Evolutionary conservation across 495 filamentous ascomycete species (phyloP).

Genomic region (Cercophora scortea): DNA sequence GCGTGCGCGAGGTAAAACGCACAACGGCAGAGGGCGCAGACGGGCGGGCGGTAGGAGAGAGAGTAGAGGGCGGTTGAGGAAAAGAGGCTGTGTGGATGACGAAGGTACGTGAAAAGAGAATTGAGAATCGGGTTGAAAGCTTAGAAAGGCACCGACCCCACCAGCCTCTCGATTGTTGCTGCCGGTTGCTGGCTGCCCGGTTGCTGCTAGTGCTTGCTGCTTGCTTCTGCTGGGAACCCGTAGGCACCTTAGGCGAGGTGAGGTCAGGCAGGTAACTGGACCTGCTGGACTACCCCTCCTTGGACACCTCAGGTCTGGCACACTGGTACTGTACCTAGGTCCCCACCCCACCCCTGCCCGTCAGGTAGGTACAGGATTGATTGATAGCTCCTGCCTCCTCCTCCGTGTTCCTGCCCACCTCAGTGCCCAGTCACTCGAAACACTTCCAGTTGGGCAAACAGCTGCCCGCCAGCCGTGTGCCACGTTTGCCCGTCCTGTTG

Average conservation of each 20-base stretch:
- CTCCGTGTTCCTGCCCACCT: too few species aligned
- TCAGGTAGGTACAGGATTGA: too few species aligned
- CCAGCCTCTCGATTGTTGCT: constrained; percentile 32
- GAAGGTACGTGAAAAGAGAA: constrained; percentile 23
- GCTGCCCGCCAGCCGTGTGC: too few species aligned
- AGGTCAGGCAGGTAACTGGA: neutral
- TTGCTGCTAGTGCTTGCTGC: neutral
- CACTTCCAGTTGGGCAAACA: too few species aligned
- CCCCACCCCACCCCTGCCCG: too few species aligned
- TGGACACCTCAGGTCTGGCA: too few species aligned
- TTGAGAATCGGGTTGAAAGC: constrained; percentile 30
- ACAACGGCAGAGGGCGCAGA: neutral
- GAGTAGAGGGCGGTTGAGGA: neutral
- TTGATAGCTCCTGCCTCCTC: too few species aligned
- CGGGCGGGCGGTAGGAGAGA: neutral
- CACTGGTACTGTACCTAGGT: too few species aligned
- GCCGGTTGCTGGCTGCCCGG: constrained; percentile 7
- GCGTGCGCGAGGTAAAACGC: neutral
- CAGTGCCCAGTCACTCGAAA: too few species aligned
- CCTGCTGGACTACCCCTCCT: neutral
- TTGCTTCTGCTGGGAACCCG: neutral
- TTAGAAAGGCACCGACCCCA: constrained; percentile 28
- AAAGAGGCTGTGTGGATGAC: constrained; percentile 14
- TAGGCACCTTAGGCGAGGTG: neutral
- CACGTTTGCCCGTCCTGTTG: too few species aligned